Conservation (phyloP, 257 asterid genomes). For the Nicotiana sylvestris region DNA sequence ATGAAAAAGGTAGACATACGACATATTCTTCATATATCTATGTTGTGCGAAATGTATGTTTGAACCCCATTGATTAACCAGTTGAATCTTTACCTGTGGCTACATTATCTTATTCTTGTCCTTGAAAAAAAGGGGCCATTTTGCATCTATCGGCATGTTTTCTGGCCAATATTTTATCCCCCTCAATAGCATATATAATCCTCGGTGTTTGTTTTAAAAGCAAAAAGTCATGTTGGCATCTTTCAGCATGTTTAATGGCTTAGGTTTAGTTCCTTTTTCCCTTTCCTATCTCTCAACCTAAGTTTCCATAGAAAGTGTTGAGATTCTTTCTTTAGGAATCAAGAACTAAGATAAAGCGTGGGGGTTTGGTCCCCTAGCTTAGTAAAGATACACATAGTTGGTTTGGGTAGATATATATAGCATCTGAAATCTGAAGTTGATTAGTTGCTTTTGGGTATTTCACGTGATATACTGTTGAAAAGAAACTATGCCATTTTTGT, state of each 20-base stretch:
- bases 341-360: neutral
- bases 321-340: neutral
- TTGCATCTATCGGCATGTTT: conserved; percentile 12
- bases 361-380: neutral
- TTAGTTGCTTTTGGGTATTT: neutral
- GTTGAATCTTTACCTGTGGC: neutral
- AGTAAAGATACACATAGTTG: neutral
- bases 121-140: neutral
- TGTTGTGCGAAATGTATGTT: neutral
- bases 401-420: neutral
- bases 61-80: no score
- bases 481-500: neutral
- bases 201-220: neutral
- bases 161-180: conserved; percentile 12
- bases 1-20: no score
- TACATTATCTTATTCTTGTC: conserved; percentile 4
- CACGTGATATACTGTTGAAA: neutral
- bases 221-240: neutral
- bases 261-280: neutral
- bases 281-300: neutral
- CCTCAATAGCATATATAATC: neutral
- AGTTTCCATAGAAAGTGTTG: neutral
- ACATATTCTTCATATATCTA: no score
- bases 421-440: neutral
- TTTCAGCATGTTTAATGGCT: neutral